Percentiles rank a stretch among this genome's conserved stretches.
Conservation (phyloP, 1,284 basidiomycete genomes). For the Schizophyllum commune region DNA sequence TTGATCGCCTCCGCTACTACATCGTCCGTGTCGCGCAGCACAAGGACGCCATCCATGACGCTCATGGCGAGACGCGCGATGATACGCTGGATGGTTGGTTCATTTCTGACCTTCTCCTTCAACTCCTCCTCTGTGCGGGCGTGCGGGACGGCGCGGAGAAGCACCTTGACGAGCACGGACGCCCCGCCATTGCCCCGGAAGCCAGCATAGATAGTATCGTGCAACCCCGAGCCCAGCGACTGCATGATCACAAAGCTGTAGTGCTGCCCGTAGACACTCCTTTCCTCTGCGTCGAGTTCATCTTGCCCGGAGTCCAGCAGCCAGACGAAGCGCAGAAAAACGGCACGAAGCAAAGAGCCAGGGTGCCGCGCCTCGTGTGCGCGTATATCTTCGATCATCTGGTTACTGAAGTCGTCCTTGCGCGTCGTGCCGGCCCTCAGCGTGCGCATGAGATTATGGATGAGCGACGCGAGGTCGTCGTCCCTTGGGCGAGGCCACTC, state of each 20-base stretch:
- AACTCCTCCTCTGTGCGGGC: background rate
- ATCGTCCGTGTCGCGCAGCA: background rate
- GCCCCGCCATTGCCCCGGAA: background rate
- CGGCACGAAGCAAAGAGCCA: background rate
- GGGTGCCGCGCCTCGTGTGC: background rate
- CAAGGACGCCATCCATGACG: background rate
- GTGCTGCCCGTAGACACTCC: background rate
- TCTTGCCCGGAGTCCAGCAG: background rate
- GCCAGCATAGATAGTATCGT: background rate
- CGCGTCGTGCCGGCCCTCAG: background rate
- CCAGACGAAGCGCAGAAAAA: background rate
- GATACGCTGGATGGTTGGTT: background rate
- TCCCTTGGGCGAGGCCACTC: background rate
- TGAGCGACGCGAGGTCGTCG: background rate
- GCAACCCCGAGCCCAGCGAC: too few species aligned
- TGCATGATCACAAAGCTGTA: too few species aligned
- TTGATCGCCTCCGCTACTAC: background rate
- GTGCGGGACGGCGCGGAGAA: background rate
- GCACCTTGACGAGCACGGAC: background rate
- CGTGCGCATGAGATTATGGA: background rate
- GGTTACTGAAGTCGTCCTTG: background rate
- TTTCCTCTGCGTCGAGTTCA: too few species aligned
- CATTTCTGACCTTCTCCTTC: background rate
- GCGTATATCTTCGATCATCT: background rate
- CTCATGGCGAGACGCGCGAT: background rate